These are phyloP conservation scores for Lachnellula suecica DNA, from an alignment of 2,329 filamentous ascomycete species.

Conservation along the genomic window DNA sequence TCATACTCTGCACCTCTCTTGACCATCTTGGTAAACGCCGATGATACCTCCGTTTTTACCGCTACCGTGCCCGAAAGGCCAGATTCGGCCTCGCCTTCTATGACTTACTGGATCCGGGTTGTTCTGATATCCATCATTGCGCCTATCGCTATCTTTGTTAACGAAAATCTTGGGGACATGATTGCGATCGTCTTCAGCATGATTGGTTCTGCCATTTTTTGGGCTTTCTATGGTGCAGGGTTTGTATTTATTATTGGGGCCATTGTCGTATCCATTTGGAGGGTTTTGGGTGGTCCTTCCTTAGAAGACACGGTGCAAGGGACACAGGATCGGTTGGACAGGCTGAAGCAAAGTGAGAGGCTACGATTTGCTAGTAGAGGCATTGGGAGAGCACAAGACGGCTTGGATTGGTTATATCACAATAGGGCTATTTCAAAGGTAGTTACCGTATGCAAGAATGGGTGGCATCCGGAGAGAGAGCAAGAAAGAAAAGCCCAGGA, in stretches of 20 bases:
- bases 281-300: background rate
- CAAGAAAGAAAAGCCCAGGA: background rate
- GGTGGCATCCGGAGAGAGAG: slow-evolving; percentile 11
- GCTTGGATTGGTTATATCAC: background rate
- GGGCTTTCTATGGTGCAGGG: background rate
- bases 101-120: slow-evolving; percentile 11
- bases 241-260: background rate
- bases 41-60: too few relatives aligned
- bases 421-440: background rate
- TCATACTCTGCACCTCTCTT: too few relatives aligned
- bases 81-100: too few relatives aligned
- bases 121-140: slow-evolving; percentile 12
- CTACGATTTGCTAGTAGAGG: background rate
- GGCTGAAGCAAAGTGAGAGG: background rate
- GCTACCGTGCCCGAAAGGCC: too few relatives aligned
- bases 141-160: slow-evolving; percentile 9
- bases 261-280: background rate
- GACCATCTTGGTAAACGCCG: too few relatives aligned
- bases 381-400: background rate
- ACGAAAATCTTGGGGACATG: slow-evolving; percentile 1
- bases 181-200: background rate
- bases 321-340: background rate
- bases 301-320: background rate
- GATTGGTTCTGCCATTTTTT: too few relatives aligned
- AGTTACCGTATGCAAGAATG: slow-evolving; percentile 6